phyloP scores from a whole-genome alignment of 345 rosid species.

The Aurinia saxatilis region DNA sequence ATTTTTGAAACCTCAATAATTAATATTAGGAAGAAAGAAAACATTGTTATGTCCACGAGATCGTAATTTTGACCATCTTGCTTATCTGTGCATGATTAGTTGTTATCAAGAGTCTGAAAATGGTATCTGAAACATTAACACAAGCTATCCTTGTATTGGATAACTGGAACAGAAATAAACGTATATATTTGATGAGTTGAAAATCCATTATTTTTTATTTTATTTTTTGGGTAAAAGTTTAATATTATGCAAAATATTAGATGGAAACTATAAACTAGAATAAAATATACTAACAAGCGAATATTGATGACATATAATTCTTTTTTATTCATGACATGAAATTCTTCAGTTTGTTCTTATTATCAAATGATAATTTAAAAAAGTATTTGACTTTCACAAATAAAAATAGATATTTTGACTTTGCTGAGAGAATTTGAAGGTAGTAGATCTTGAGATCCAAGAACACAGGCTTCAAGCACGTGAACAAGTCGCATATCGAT shows the following conservation, averaged over 20 bases:
- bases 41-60: neutral
- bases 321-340: neutral
- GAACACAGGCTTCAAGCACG: slow-evolving; percentile 20
- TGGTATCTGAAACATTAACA: neutral
- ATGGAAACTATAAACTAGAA: too few species aligned
- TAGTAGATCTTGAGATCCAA: slow-evolving; percentile 26
- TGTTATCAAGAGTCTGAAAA: neutral
- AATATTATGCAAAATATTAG: too few species aligned
- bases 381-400: slow-evolving; percentile 19
- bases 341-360: neutral
- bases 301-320: neutral
- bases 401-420: slow-evolving; percentile 4
- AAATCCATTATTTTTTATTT: too few species aligned
- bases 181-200: too few species aligned
- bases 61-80: neutral
- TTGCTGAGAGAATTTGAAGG: slow-evolving; percentile 2
- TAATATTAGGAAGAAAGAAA: neutral
- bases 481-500: slow-evolving; percentile 21
- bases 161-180: too few species aligned
- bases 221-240: too few species aligned
- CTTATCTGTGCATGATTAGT: neutral
- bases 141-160: neutral
- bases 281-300: too few species aligned
- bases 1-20: too few species aligned
- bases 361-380: neutral